Evolutionary conservation across 345 rosid genomes (phyloP).

Genomic region (Syzygium oleosum): DNA sequence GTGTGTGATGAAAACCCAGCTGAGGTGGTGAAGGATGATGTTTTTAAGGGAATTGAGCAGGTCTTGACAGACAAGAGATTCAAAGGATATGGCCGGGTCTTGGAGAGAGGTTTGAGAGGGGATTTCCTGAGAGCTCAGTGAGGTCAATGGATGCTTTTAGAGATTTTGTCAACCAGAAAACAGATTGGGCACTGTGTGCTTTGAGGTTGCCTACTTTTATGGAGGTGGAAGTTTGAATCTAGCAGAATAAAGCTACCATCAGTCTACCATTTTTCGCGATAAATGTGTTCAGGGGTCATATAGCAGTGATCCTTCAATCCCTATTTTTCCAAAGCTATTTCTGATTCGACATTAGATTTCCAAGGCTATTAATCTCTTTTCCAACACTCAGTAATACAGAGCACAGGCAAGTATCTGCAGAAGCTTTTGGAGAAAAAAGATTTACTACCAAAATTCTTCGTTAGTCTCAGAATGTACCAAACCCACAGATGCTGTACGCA

Average conservation of each 20-base stretch:
- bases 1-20: conserved; percentile 13
- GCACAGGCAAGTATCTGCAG: neutral
- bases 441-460: neutral
- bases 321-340: neutral
- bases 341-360: neutral
- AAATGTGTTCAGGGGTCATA: neutral
- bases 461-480: neutral
- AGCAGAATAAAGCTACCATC: neutral
- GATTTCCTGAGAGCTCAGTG: conserved; percentile 22
- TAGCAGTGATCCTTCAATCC: neutral
- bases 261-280: neutral
- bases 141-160: conserved; percentile 15
- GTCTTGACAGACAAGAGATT: conserved; percentile 3
- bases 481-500: neutral
- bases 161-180: conserved; percentile 5
- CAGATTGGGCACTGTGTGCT: neutral
- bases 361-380: neutral
- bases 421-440: neutral
- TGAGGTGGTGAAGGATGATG: conserved; percentile 1
- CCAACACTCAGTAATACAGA: neutral
- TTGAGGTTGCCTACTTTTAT: neutral
- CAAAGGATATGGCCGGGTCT: neutral
- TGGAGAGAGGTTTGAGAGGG: conserved; percentile 7
- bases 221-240: neutral
- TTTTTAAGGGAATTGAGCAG: conserved; percentile 11